Percentiles rank a stretch among this genome's conserved stretches.
Conservation (phyloP, 129 eudicot genomes). For the Ambrosia trifida region DNA sequence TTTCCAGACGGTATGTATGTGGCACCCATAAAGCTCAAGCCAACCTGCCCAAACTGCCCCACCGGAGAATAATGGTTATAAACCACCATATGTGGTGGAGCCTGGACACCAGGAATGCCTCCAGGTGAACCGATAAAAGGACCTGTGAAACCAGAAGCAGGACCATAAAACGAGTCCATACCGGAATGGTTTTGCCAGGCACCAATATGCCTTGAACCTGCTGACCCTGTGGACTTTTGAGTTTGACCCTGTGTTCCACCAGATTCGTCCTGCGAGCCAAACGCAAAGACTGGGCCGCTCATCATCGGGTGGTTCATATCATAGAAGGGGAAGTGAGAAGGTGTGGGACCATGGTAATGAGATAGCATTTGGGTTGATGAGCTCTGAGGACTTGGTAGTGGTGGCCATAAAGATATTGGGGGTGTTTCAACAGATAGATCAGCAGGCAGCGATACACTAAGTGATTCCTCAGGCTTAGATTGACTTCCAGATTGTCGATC, state of each 20-base stretch:
- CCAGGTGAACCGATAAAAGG: constrained; percentile 88
- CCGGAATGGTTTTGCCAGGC: constrained; percentile 88
- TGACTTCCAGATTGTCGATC: constrained; percentile 66
- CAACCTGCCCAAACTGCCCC: constrained; percentile 96
- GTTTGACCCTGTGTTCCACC: constrained; percentile 67
- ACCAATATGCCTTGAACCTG: constrained; percentile 67
- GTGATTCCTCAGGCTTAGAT: constrained; percentile 72
- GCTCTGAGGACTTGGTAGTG: constrained; percentile 82
- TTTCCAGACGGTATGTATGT: constrained; percentile 88
- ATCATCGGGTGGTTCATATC: constrained; percentile 91
- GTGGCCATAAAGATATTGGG: constrained; percentile 87
- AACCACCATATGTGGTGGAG: constrained; percentile 90
- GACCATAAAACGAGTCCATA: constrained; percentile 84
- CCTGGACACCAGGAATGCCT: constrained; percentile 81
- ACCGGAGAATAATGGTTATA: constrained; percentile 95
- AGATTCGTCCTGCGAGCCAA: constrained; percentile 76
- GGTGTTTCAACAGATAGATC: constrained; percentile 96
- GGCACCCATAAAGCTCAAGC: constrained; percentile 96
- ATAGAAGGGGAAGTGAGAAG: constrained; percentile 87
- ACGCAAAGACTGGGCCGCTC: constrained; percentile 82
- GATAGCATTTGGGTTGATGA: constrained; percentile 73
- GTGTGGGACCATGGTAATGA: constrained; percentile 69
- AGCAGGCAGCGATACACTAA: constrained; percentile 93
- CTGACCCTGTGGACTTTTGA: constrained; percentile 49
- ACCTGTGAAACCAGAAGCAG: constrained; percentile 72